Evolutionary conservation across 2,329 filamentous ascomycete species (phyloP), one percentile per base, ranked within the genome.

Genomic region (Fusarium sp.): DNA sequence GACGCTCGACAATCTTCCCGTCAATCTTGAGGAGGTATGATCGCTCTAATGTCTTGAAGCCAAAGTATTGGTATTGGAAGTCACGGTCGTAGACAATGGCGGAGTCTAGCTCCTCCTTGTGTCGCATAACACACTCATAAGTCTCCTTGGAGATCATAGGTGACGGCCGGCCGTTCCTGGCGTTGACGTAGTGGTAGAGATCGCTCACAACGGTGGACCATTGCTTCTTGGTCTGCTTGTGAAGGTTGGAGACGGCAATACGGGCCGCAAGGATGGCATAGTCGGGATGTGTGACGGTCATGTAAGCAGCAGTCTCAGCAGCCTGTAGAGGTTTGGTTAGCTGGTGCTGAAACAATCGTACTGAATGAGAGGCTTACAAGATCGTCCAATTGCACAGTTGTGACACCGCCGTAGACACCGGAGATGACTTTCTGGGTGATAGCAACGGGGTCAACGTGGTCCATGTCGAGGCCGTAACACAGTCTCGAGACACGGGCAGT

Each of bases 141-240:
- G 92, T 96, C 73, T 91, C 85, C 76, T 95, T 84, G 42, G 95
- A 94, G 77, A 99, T 98, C 96, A 99, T 99, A 57, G 96, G 95
- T 49, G 94, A 95, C 9, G 86, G 78, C 72, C 86, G 90, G 67
- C 85, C 83, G 81, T 97, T 99, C 83, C 93, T 97, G 65, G 95
- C 94, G 84, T 99, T 99, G 81, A 97, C 85, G 80, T 97, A 99
- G 84, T 96, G 87, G 83, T 95, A 97, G 40, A 99, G 89, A 76
- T 99, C 96, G 74, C 89, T 90, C 74, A 99, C 88, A 62, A 99
- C 96, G 48, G 93, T 86, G n/a, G 96, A 98, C 85, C 96, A 99
- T 79, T 98, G 95, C 87, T 99, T 99, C 88, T 98, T 98, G 69
- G 96, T 99, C 87, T 99, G 96, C 85, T 99, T 99, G 90, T 99